Evolutionary conservation across 768 basidiomycete species (phyloP).

Genomic region (Mycena floridula): DNA sequence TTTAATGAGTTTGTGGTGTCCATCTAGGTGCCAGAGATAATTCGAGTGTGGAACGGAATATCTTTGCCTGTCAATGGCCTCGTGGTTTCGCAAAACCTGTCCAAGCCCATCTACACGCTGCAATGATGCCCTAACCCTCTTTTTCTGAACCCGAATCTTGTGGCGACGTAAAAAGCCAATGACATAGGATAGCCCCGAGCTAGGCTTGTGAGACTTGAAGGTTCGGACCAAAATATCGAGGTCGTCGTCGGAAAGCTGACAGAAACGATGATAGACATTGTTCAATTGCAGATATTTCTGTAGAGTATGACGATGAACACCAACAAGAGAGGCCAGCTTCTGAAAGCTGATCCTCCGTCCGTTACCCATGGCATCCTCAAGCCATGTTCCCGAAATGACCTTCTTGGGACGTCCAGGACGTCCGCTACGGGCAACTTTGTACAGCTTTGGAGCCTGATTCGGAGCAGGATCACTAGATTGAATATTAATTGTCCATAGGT

Average conservation of each 20-base stretch:
- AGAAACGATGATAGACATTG: constrained; percentile 8
- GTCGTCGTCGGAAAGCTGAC: constrained; percentile 11
- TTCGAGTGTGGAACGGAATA: constrained; percentile 15
- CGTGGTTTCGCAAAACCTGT: constrained; percentile 12
- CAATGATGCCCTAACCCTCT: constrained; percentile 10
- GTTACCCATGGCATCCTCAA: constrained; percentile 7
- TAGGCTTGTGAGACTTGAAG: constrained; percentile 13
- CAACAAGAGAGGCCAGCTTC: constrained; percentile 7
- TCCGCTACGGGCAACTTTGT: background rate
- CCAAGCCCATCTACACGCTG: constrained; percentile 17
- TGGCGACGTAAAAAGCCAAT: constrained; percentile 15
- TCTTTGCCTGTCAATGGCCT: constrained; percentile 9
- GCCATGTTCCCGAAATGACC: constrained; percentile 9
- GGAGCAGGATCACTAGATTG: background rate
- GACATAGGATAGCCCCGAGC: constrained; percentile 18
- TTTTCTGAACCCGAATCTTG: constrained; percentile 15
- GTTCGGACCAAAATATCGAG: constrained; percentile 10
- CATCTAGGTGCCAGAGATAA: constrained; percentile 16
- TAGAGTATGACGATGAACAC: constrained; percentile 15
- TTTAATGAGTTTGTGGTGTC: constrained; percentile 21
- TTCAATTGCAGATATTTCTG: constrained; percentile 9
- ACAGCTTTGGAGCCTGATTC: background rate
- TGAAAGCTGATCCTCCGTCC: constrained; percentile 10
- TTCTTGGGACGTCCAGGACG: constrained; percentile 11
- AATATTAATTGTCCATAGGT: background rate